Evolutionary conservation across 2,329 filamentous ascomycete species (phyloP), one percentile per base, ranked within the genome.

Genomic region (Talaromyces sp.): DNA sequence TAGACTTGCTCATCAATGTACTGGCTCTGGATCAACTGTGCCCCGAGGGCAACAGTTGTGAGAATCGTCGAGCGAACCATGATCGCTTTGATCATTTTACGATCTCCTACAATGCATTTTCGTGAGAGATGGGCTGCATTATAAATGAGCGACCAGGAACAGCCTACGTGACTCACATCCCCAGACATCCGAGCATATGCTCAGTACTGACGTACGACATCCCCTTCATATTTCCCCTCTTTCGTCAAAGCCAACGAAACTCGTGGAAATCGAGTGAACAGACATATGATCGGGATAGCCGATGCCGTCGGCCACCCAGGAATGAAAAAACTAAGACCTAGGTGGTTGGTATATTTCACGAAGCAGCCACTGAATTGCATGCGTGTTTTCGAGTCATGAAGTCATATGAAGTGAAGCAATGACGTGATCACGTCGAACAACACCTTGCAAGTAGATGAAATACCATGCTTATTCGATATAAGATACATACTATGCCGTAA

Each of bases 1-100:
- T 48, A 62, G 35, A 57, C 60, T 21, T 56, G 18, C 23, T 62
- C 60, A 28, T 57, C 60, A 12, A 37, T 48, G 31, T 62, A 62
- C 31, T 54, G 33, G 14, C 18, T 42, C 12, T 62, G 60, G 21
- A 48, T 21, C 39, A 62, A n/a, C 23, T 57, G 37, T 23, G 54
- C 16, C 8, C 16, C 50, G 0, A 60, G 11, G 16, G 58, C 46
- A 3, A 60, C 18, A n/a, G 44, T 18, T 35, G 50, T 18, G 48
- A 61, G 35, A 44, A 55, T 44, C 18, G 48, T 55, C 11, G 25
- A 40, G 23, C 48, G 39, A 52, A 54, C 46, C 46, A 61, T 60
- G 1, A 16, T 54, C 33, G 11, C 18, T 21, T 33, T 59, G 40
- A 23, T 37, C 2, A n/a, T n/a, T 37, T 44, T n/a, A 48, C 2